Evolutionary conservation across 305 asterid genomes (phyloP), one percentile per base, ranked within the genome.

Genomic region (Euphrasia arctica): DNA sequence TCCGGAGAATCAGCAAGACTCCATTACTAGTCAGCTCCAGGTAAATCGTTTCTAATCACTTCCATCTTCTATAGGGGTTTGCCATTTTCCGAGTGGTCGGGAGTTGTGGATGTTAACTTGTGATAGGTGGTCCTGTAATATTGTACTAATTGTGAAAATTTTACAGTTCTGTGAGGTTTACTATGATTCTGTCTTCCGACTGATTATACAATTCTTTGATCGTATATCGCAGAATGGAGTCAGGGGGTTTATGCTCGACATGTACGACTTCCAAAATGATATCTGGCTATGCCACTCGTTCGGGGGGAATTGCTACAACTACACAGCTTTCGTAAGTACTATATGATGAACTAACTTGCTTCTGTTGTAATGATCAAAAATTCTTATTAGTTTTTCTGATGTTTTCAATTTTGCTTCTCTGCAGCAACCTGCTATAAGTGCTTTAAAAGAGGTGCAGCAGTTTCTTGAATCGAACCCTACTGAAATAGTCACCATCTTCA

Each of bases 281-380:
- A 82, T 90, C 62, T 90, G 97, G 97, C 69, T 90, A 63, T 90
- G 97, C 72, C 97, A 88, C 82, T 90, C 96, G 18, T 90, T 75
- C 41, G 91, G 95, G 4, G 95, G 96, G 18, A 72, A 67, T 60
- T 88, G 97, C 87, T 81, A 74, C 84, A 90, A 90, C 82, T 79
- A 72, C 84, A 90, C 96, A 62, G 83, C 97, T 60, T 84, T 85
- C 70, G 95, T 90, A 80, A 87, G 97, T 82, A 45, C 9, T 61
- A 64, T 59, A 59, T 8, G 0, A 42, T 49, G 43, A 9, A 8
- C 14, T 51, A 49, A 6, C 15, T 41, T 62, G 47, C 41, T 63
- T 65, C 36, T 70, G 12, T 58, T 34, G 67, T 47, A 50, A 25
- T 68, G 45, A 61, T 60, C 57, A 54, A 39, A 36, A 59, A 59